These are phyloP conservation scores for Colletotrichum lindemuthianum DNA, from an alignment of 2,329 filamentous ascomycete species.

Conservation along the genomic window DNA sequence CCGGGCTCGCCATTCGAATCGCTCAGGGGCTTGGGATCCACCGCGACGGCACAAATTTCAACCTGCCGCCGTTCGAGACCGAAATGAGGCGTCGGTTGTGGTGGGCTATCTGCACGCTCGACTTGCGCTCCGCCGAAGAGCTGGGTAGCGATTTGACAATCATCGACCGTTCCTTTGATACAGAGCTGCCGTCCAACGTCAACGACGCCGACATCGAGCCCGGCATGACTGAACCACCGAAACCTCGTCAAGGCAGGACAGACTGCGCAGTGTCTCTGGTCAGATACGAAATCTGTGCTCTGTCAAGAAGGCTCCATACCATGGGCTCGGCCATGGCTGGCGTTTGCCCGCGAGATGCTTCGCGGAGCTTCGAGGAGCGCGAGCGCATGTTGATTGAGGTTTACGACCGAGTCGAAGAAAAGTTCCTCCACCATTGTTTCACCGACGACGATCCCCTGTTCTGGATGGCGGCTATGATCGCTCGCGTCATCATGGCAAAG, in stretches of 20 bases:
- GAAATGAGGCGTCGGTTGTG: slow-evolving; percentile 70
- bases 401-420: slow-evolving; percentile 63
- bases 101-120: slow-evolving; percentile 68
- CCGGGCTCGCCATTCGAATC: slow-evolving; percentile 66
- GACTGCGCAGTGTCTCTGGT: slow-evolving; percentile 61
- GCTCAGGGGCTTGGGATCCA: slow-evolving; percentile 70
- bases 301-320: slow-evolving; percentile 49
- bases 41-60: slow-evolving; percentile 61
- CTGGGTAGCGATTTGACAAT: slow-evolving; percentile 59
- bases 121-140: slow-evolving; percentile 65
- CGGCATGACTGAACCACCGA: slow-evolving; percentile 57
- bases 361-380: slow-evolving; percentile 46
- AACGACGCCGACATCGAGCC: slow-evolving; percentile 60
- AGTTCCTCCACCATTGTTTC: slow-evolving; percentile 58
- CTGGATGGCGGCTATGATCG: slow-evolving; percentile 75
- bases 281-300: slow-evolving; percentile 61
- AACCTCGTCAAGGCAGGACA: slow-evolving; percentile 59
- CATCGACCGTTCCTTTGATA: slow-evolving; percentile 55
- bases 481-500: slow-evolving; percentile 79
- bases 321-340: slow-evolving; percentile 47
- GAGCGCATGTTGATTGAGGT: slow-evolving; percentile 61
- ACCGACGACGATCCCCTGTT: slow-evolving; percentile 65
- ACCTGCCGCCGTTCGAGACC: slow-evolving; percentile 65
- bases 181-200: slow-evolving; percentile 59
- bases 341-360: slow-evolving; percentile 43